These are phyloP conservation scores for Cladosporium sp. DNA, from an alignment of 2,329 filamentous ascomycete species.

Conservation along the genomic window DNA sequence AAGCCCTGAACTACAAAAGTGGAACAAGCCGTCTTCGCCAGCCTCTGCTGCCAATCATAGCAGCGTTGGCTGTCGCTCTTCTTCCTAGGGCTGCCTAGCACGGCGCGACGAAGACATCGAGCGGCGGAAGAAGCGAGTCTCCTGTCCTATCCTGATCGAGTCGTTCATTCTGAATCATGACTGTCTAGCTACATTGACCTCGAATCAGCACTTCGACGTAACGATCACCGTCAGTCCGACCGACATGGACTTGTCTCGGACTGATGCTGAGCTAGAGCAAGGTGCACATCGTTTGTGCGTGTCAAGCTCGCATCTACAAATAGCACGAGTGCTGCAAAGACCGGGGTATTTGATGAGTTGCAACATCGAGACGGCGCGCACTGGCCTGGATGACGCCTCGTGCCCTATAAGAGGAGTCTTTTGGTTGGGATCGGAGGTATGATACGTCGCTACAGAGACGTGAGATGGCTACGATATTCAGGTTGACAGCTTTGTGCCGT, in stretches of 20 bases:
- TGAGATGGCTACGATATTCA: not conserved
- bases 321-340: not conserved
- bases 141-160: not conserved
- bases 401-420: not conserved
- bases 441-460: not conserved
- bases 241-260: conserved; percentile 1
- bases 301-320: conserved; percentile 10
- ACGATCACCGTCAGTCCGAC: not conserved
- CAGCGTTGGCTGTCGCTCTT: not conserved
- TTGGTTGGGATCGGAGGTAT: not conserved
- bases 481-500: not conserved
- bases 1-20: not conserved
- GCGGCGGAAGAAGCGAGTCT: not conserved
- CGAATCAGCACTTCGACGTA: not conserved
- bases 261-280: not conserved
- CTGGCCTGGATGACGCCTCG: conserved; percentile 16
- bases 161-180: not conserved
- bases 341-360: conserved; percentile 12
- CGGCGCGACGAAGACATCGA: not conserved
- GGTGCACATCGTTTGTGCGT: not conserved
- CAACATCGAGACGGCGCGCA: conserved; percentile 9
- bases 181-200: not conserved
- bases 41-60: not conserved
- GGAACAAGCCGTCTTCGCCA: not conserved
- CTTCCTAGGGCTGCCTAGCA: not conserved